Base-by-base conservation (phyloP, 192 early-diverging fungal species). In the Cetraspora pellucida region DNA sequence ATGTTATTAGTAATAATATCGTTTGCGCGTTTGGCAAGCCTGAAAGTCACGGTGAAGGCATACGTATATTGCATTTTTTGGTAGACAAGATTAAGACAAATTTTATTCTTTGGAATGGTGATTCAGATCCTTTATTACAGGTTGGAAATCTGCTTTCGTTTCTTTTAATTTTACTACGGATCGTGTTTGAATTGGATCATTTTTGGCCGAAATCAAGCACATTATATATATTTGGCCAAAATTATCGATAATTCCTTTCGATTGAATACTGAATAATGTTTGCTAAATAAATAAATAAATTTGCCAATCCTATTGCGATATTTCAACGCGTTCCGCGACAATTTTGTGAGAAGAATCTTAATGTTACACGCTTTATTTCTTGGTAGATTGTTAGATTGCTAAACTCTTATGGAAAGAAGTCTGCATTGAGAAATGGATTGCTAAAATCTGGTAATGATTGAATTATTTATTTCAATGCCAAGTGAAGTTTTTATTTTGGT, bases 51-150 rank as follows among this genome's bases (percentile, higher is more conserved):
- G 91, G 90, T 37, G 82, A 87, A 49, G 93, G 91, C 10, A 45
- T 55, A 2, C 46, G 79, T 0, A 78, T 91, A 17, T 79, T 94
- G 16, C 89, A 92, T 46, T 93, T 90, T 59, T 77, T 92, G 23
- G 79, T 93, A 27, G 69, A 80, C 19, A 87, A 86, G 52, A 80
- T 92, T 31, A 80, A 85, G 31, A 82, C 83, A 60, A 91, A 89
- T 49, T 89, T 91, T 81, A 79, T 83, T 2, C 74, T 92, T 37
- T 95, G 93, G 93, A 85, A 86, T 61, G 87, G 90, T 4, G 89
- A 95, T 68, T 78, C 80, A n/a, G 89, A 90, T 73, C 89, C 93
- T 13, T 70, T 94, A 63, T 54, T 81, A 14, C 88, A 91, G 82
- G 86, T 83, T 78, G 49, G 68, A 11, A 2, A 64, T 43, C 21